These are phyloP conservation scores for Metahyphopichia silvanorum DNA, from an alignment of 805 yeast species.

Conservation along the genomic window DNA sequence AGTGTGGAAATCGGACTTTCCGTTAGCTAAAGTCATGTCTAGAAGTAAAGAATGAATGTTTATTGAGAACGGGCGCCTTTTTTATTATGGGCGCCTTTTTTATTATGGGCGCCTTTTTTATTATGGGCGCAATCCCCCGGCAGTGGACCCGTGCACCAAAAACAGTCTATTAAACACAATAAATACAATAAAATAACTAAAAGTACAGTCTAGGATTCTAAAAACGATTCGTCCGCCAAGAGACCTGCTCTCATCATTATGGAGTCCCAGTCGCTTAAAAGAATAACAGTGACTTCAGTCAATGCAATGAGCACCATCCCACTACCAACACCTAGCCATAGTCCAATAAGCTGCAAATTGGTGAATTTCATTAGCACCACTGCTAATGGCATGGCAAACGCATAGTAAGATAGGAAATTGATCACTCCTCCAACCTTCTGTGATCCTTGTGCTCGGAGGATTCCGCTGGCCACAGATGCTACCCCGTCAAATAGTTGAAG, in stretches of 20 bases:
- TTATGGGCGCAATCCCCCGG: no score
- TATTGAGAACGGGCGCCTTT: no score
- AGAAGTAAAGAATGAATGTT: no score
- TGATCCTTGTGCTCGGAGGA: conserved; percentile 71
- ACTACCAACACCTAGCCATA: conserved; percentile 72
- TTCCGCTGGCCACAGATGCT: conserved; percentile 69
- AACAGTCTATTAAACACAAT: no score
- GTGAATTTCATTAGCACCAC: conserved; percentile 47
- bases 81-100: no score
- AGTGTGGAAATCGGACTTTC: no score
- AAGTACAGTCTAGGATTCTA: no score
- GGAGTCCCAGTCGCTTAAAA: conserved; percentile 51
- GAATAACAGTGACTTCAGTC: conserved; percentile 45
- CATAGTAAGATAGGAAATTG: conserved; percentile 69
- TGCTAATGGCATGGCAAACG: conserved; percentile 67
- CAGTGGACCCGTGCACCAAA: no score
- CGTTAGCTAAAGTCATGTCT: no score
- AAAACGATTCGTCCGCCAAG: conserved; percentile 9
- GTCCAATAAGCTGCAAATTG: conserved; percentile 52
- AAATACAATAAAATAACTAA: no score
- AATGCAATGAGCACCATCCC: conserved; percentile 58
- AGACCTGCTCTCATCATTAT: conserved; percentile 35
- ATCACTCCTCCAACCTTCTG: conserved; percentile 71
- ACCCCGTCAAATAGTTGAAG: conserved; percentile 69
- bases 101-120: no score